A percentile compares a stretch with the other conserved stretches of the same genome.
phyloP scores from a whole-genome alignment of 2,329 filamentous ascomycete genomes.

The Phialophora chinensis region DNA sequence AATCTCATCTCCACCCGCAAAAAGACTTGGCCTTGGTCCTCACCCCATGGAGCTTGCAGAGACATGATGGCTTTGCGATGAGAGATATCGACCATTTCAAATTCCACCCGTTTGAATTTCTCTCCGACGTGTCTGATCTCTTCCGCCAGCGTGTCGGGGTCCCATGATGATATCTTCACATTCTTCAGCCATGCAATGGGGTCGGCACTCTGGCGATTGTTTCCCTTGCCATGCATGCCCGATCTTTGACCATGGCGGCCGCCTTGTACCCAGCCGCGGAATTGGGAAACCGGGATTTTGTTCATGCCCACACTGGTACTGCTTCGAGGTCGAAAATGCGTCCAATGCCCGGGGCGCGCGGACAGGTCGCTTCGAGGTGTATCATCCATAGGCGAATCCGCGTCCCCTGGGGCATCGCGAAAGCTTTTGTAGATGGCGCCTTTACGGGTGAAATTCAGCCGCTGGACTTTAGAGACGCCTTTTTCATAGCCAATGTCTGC shows the following conservation, averaged over 20 bases:
- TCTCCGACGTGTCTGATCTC: constrained; percentile 67
- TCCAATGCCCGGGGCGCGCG: constrained; percentile 24
- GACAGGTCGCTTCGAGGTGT: constrained; percentile 39
- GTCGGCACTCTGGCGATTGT: constrained; percentile 58
- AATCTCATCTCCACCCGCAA: constrained; percentile 65
- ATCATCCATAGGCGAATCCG: constrained; percentile 46
- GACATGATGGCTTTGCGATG: constrained; percentile 62
- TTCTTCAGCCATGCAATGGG: constrained; percentile 70
- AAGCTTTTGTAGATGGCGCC: constrained; percentile 87
- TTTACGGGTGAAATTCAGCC: constrained; percentile 76
- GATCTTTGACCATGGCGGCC: constrained; percentile 56
- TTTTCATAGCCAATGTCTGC: constrained; percentile 74
- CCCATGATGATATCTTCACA: constrained; percentile 64
- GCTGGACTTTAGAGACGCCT: constrained; percentile 68
- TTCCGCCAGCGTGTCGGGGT: constrained; percentile 62
- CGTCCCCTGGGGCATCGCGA: constrained; percentile 69
- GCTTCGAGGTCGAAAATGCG: constrained; percentile 41
- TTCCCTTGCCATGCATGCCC: constrained; percentile 56
- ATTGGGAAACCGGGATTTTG: constrained; percentile 58
- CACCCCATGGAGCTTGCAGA: constrained; percentile 66
- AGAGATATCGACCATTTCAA: constrained; percentile 64
- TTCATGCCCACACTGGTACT: constrained; percentile 53
- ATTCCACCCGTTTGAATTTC: constrained; percentile 65
- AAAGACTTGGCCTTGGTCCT: constrained; percentile 58
- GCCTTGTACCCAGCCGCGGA: constrained; percentile 51